Evolutionary conservation across 1,284 basidiomycete species (phyloP).

Genomic region (Rhizoctonia solani): DNA sequence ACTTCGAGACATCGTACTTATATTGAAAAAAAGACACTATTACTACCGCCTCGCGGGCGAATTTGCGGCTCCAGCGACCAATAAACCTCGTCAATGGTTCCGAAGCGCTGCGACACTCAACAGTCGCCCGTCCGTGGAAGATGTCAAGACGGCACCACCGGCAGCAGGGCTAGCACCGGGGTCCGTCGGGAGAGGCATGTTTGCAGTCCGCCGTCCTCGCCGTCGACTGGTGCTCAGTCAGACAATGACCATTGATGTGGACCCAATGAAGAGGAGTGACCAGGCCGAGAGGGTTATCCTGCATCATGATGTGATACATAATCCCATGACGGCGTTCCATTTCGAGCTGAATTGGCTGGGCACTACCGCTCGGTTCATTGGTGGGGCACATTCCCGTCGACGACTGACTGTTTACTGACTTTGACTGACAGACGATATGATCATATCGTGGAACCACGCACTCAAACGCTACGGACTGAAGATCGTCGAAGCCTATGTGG

Average conservation of each 20-base stretch:
- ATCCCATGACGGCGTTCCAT: conserved; percentile 88
- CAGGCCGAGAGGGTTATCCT: conserved; percentile 85
- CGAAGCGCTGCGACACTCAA: conserved; percentile 17
- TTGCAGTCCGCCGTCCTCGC: conserved; percentile 51
- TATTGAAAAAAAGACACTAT: too few species aligned
- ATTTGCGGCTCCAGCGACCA: conserved; percentile 68
- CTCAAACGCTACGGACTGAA: conserved; percentile 91
- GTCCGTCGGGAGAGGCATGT: background rate
- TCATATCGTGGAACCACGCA: conserved; percentile 81
- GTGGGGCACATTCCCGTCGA: background rate
- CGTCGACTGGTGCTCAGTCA: conserved; percentile 81
- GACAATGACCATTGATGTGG: conserved; percentile 85
- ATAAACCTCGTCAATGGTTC: conserved; percentile 49
- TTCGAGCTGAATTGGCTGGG: conserved; percentile 98
- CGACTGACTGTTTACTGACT: background rate
- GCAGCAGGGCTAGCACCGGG: background rate
- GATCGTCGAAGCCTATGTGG: conserved; percentile 90
- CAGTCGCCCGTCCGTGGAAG: conserved; percentile 22
- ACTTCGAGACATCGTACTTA: too few species aligned
- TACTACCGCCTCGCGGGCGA: conserved; percentile 83
- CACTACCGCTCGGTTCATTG: conserved; percentile 92
- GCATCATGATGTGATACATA: conserved; percentile 92
- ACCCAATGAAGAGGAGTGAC: conserved; percentile 78
- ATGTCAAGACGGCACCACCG: background rate
- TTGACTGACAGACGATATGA: conserved; percentile 61